Base-by-base conservation (phyloP, 2,329 filamentous ascomycete genomes). In the Hymenotorrendiella dingleyae region DNA sequence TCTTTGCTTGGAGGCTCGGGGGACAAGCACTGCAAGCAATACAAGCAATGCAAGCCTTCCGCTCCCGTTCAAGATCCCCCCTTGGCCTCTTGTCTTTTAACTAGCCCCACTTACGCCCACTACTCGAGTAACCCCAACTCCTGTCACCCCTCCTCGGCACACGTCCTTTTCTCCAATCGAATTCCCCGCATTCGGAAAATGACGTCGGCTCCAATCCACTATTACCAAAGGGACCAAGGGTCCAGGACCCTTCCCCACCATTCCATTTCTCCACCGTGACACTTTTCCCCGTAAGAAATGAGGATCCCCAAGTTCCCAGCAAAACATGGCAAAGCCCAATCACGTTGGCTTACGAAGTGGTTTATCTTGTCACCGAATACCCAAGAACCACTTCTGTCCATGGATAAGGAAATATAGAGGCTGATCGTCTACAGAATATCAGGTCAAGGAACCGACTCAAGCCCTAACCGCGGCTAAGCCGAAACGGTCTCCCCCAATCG, bases 131-230 rank as follows among this genome's bases (percentile, higher is more conserved):
- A n/a, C n/a, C n/a, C n/a, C n/a, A n/a, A n/a, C n/a, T n/a, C n/a
- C n/a, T n/a, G n/a, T n/a, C n/a, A n/a, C n/a, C n/a, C n/a, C n/a
- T 20, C 27, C 30, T 34, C 30, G 30, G 30, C 30, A 34, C 9
- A 34, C 28, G n/a, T 40, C 24, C 24, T 27, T 17, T 20, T 19
- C 6, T 19, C 16, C 24, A 39, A n/a, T 30, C 30, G 14, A 24
- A 6, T 16, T 17, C 28, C 37, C 37, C 37, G 27, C 27, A 21
- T 6, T 29, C 26, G 19, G 26, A 26, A 22, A 14, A 40, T 40
- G 37, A 40, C 37, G 37, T 40, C 37, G 19, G n/a, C 11, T 6
- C n/a, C 19, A 16, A 21, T 32, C 37, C 37, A 40, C 37, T 32
- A 32, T 28, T 28, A 33, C 37, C 26, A 24, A 33, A 11, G 11